Percentiles rank a stretch among this genome's conserved stretches.
These are phyloP conservation scores for Ampelocalamus luodianensis DNA, from an alignment of 176 grass and related monocot species.

Conservation along the genomic window DNA sequence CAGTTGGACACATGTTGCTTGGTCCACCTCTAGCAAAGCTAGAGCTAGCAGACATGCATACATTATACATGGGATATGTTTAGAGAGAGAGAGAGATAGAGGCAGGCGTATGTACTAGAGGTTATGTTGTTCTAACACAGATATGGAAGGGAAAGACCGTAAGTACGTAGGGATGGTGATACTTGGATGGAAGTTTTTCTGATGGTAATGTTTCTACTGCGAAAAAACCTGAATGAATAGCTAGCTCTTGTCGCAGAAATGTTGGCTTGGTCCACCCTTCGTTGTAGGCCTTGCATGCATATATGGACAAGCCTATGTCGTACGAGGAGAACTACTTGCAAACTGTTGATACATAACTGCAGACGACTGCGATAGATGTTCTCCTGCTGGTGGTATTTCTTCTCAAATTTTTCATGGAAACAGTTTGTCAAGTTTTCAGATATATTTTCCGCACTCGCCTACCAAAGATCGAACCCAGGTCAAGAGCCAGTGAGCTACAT, in stretches of 20 bases:
- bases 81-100: no score
- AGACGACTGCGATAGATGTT: not conserved
- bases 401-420: not conserved
- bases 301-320: not conserved
- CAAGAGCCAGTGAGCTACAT: no score
- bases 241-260: not conserved
- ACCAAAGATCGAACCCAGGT: not conserved
- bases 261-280: not conserved
- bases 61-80: not conserved
- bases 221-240: not conserved
- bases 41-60: not conserved
- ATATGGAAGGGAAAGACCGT: not conserved
- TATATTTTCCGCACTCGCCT: not conserved
- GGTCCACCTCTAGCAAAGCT: conserved; percentile 13
- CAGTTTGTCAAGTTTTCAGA: not conserved
- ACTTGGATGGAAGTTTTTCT: not conserved
- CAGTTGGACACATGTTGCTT: conserved; percentile 36
- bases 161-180: not conserved
- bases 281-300: not conserved
- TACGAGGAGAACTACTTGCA: not conserved
- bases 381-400: not conserved
- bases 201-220: not conserved
- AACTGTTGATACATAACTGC: not conserved
- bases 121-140: not conserved
- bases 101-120: not conserved